phyloP scores from a whole-genome alignment of 768 basidiomycete species.

The Suillus subluteus region DNA sequence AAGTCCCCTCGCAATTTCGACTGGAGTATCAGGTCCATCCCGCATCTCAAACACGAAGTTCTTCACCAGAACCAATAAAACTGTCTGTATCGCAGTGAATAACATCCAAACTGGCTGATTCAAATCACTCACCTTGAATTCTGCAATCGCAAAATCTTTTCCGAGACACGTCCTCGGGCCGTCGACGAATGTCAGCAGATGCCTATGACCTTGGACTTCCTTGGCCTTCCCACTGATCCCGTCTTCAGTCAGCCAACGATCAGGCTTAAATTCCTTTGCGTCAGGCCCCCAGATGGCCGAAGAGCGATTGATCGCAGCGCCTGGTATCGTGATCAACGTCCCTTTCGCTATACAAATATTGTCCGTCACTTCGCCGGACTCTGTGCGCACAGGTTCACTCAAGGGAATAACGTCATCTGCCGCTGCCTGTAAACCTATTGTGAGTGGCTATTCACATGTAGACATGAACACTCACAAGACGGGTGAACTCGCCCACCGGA shows the following conservation, averaged over 20 bases:
- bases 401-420: slow-evolving; percentile 65
- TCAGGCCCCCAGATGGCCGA: slow-evolving; percentile 63
- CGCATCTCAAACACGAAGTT: slow-evolving; percentile 26
- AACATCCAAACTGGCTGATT: background rate
- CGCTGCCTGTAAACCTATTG: slow-evolving; percentile 37
- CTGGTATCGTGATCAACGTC: slow-evolving; percentile 45
- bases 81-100: slow-evolving; percentile 34
- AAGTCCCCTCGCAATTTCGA: slow-evolving; percentile 20
- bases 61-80: slow-evolving; percentile 47
- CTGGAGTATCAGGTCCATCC: slow-evolving; percentile 21
- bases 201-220: slow-evolving; percentile 51
- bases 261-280: slow-evolving; percentile 61
- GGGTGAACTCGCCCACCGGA: slow-evolving; percentile 29
- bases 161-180: slow-evolving; percentile 56
- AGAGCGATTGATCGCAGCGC: slow-evolving; percentile 53
- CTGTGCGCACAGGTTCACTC: slow-evolving; percentile 48
- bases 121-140: slow-evolving; percentile 31
- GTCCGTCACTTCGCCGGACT: slow-evolving; percentile 42
- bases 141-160: slow-evolving; percentile 46
- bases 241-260: slow-evolving; percentile 57
- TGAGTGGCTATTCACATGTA: background rate
- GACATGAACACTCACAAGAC: slow-evolving; percentile 15
- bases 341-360: slow-evolving; percentile 52
- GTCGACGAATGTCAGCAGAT: slow-evolving; percentile 55
- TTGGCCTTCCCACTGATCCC: slow-evolving; percentile 34